Evolutionary conservation across 2,329 filamentous ascomycete species (phyloP).

Genomic region (Rhynchosporium agropyri): DNA sequence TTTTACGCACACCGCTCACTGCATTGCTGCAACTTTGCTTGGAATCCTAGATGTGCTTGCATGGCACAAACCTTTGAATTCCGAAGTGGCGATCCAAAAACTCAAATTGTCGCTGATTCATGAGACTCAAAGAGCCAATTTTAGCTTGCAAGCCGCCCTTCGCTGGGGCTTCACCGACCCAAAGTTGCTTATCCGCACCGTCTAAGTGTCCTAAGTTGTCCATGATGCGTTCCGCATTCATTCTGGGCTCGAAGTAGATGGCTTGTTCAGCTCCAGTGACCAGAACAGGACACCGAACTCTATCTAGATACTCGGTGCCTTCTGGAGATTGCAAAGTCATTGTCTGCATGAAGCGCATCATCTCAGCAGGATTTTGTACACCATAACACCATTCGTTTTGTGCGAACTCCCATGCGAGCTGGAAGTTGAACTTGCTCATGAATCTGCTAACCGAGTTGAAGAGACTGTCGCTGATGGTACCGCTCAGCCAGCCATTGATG

Average conservation of each 20-base stretch:
- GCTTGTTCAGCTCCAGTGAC: conserved; percentile 34
- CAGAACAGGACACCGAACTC: conserved; percentile 33
- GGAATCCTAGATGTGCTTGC: conserved; percentile 19
- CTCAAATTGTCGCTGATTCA: conserved; percentile 22
- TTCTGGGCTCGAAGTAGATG: conserved; percentile 29
- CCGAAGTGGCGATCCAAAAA: conserved; percentile 26
- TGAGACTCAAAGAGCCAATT: conserved; percentile 27
- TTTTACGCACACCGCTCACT: neutral
- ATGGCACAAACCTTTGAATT: conserved; percentile 21
- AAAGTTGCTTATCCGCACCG: conserved; percentile 33
- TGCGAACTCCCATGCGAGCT: conserved; percentile 38
- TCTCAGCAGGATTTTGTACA: conserved; percentile 25
- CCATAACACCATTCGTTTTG: conserved; percentile 30
- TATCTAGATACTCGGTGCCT: conserved; percentile 28
- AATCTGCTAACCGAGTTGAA: conserved; percentile 36
- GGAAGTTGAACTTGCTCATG: conserved; percentile 31
- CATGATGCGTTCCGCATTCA: conserved; percentile 28
- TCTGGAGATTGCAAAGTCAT: conserved; percentile 22
- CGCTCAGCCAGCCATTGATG: conserved; percentile 36
- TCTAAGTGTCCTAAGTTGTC: conserved; percentile 22
- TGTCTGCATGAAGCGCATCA: conserved; percentile 30
- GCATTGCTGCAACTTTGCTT: neutral
- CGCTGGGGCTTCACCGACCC: conserved; percentile 31
- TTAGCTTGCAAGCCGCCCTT: conserved; percentile 39
- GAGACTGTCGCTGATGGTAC: conserved; percentile 39